Evolutionary conservation across 164 flowering plant species (phyloP), one percentile per base, ranked within the genome.

Genomic region (Nymphaea thermarum): DNA sequence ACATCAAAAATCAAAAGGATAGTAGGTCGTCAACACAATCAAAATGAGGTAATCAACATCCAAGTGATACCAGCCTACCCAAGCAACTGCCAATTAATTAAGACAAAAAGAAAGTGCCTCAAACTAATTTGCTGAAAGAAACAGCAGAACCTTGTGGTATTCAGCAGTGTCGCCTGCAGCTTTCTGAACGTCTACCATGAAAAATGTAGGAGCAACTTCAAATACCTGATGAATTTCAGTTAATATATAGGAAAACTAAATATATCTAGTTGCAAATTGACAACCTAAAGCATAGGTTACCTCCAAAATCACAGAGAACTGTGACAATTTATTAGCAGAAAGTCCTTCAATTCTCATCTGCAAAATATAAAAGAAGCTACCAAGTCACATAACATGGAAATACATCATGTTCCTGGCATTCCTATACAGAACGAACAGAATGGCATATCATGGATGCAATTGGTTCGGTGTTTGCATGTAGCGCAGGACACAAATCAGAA

Each of bases 291-390:
- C 43, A 41, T 2, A 42, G 25, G n/a, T 74, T 78, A 90, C 99
- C 73, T 91, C 97, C 76, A 94, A 70, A 43, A 94, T 86, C 11
- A 86, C 88, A 8, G 94, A 88, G 76, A 92, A 76, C 79, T 82
- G 89, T 45, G 82, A 77, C 43, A 81, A 74, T 78, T 85, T 90
- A 68, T 81, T 73, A 36, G 93, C 82, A 55, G 96, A 85, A 75
- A 85, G 85, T 66, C 98, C 97, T 80, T 95, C 99, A 65, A 95
- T 87, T 79, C 99, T 87, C 99, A 95, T 90, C 99, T 95, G 88
- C 67, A 67, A 81, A 61, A 61, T 36, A n/a, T 36, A 36, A 5
- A 3, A n/a, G 42, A 6, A 6, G 16, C 17, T 61, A 61, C 6
- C 25, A 68, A 10, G 68, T 43, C 25, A 61, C 2, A 60, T 43